phyloP scores from a whole-genome alignment of 2,329 filamentous ascomycete species.

The Ceratocystis ficicola region DNA sequence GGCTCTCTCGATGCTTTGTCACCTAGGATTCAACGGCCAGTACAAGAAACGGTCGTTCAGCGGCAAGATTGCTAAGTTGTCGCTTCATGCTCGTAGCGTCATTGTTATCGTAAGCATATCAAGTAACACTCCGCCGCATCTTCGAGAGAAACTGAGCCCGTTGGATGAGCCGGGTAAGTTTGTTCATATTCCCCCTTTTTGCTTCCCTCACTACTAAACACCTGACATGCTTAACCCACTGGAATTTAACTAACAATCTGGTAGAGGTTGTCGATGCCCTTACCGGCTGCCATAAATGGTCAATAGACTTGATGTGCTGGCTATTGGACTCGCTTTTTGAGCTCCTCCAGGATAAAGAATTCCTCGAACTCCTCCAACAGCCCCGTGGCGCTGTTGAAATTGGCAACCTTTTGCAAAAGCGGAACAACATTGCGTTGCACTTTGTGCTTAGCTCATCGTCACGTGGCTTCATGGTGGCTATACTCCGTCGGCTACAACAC shows the following conservation, averaged over 20 bases:
- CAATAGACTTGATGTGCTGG: slow-evolving; percentile 56
- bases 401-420: slow-evolving; percentile 39
- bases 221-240: neutral
- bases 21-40: slow-evolving; percentile 60
- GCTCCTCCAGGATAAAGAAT: slow-evolving; percentile 41
- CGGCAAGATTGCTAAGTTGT: slow-evolving; percentile 62
- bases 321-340: slow-evolving; percentile 47
- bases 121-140: slow-evolving; percentile 42
- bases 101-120: slow-evolving; percentile 53
- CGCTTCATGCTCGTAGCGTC: slow-evolving; percentile 63
- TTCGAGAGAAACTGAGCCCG: slow-evolving; percentile 45
- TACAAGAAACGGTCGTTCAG: slow-evolving; percentile 49
- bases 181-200: neutral
- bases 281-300: slow-evolving; percentile 67
- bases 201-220: too few species aligned
- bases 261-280: slow-evolving; percentile 60
- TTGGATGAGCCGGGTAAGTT: slow-evolving; percentile 46
- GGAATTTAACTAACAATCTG: slow-evolving; percentile 2
- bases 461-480: slow-evolving; percentile 57
- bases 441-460: slow-evolving; percentile 61
- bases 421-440: slow-evolving; percentile 48
- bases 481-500: slow-evolving; percentile 51
- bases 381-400: slow-evolving; percentile 33
- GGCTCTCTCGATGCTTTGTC: slow-evolving; percentile 65
- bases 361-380: slow-evolving; percentile 39